phyloP scores from a whole-genome alignment of 495 filamentous ascomycete genomes.

The Parathielavia hyrcaniae region DNA sequence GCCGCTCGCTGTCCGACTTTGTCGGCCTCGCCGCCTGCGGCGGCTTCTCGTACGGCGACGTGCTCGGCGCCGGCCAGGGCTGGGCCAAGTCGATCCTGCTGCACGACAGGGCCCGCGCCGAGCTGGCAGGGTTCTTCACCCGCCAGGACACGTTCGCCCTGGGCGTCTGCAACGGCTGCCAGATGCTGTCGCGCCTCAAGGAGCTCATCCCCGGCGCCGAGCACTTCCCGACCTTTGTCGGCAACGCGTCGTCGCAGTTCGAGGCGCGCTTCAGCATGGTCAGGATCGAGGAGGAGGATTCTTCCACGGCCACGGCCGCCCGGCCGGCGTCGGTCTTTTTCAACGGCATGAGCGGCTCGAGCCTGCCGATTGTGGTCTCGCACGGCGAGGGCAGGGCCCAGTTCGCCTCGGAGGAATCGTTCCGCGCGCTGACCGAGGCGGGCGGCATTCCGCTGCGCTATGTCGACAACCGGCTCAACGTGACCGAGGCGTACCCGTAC shows the following conservation, averaged over 20 bases:
- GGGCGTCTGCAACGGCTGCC: constrained; percentile 96
- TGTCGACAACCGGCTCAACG: constrained; percentile 68
- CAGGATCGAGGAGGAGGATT: constrained; percentile 63
- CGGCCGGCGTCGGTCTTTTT: constrained; percentile 81
- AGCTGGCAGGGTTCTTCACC: constrained; percentile 82
- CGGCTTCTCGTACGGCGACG: constrained; percentile 96
- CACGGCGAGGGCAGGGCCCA: constrained; percentile 88
- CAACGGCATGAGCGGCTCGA: constrained; percentile 79
- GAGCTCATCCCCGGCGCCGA: constrained; percentile 79
- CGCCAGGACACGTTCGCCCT: constrained; percentile 85
- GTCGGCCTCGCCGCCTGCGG: constrained; percentile 88
- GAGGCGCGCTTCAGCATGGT: constrained; percentile 90
- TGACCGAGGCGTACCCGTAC: constrained; percentile 78
- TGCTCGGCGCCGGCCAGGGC: constrained; percentile 87
- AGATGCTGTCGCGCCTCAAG: constrained; percentile 82
- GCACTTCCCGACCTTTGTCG: constrained; percentile 81
- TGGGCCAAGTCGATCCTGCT: constrained; percentile 95
- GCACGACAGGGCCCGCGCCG: constrained; percentile 65
- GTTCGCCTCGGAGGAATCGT: constrained; percentile 51
- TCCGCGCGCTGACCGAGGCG: constrained; percentile 54
- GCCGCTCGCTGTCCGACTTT: constrained; percentile 71
- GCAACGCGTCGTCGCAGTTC: constrained; percentile 84
- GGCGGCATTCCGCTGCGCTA: constrained; percentile 68
- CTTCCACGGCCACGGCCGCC: constrained; percentile 29
- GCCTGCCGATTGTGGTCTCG: constrained; percentile 79